phyloP scores from a whole-genome alignment of 306 rosid genomes.

The Senna siamea region DNA sequence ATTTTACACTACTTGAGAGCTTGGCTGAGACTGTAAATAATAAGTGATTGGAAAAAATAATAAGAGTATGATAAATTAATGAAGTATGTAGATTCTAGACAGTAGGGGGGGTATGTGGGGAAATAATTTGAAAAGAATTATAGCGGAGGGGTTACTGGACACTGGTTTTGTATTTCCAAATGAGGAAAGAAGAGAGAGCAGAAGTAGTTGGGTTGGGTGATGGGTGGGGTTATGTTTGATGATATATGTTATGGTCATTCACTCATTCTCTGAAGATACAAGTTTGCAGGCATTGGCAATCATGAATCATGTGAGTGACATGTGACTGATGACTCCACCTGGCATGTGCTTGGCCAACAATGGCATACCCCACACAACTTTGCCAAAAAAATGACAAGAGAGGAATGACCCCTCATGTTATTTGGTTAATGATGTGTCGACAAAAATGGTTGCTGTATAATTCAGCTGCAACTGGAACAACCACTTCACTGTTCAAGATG shows the following conservation, averaged over 20 bases:
- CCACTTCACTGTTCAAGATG: neutral
- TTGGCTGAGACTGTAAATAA: too few species aligned
- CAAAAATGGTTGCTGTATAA: neutral
- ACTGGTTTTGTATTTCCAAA: neutral
- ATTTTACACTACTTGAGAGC: neutral
- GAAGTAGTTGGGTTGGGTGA: neutral
- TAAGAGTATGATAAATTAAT: neutral
- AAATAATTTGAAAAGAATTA: neutral
- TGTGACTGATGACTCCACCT: constrained; percentile 25
- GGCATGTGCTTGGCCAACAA: constrained; percentile 33
- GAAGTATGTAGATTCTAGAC: neutral
- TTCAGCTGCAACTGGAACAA: neutral
- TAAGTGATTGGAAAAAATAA: neutral
- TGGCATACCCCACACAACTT: neutral
- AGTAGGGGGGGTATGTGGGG: constrained; percentile 2
- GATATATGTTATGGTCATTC: neutral
- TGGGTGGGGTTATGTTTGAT: too few species aligned
- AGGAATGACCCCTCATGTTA: neutral
- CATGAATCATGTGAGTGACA: constrained; percentile 12
- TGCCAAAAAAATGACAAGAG: neutral
- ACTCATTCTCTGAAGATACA: neutral
- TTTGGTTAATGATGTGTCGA: neutral
- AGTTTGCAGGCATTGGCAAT: neutral
- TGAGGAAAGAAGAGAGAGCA: neutral
- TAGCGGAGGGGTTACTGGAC: neutral